Evolutionary conservation across 2,329 filamentous ascomycete species (phyloP).

Genomic region (Dothiorella sarmentorum): DNA sequence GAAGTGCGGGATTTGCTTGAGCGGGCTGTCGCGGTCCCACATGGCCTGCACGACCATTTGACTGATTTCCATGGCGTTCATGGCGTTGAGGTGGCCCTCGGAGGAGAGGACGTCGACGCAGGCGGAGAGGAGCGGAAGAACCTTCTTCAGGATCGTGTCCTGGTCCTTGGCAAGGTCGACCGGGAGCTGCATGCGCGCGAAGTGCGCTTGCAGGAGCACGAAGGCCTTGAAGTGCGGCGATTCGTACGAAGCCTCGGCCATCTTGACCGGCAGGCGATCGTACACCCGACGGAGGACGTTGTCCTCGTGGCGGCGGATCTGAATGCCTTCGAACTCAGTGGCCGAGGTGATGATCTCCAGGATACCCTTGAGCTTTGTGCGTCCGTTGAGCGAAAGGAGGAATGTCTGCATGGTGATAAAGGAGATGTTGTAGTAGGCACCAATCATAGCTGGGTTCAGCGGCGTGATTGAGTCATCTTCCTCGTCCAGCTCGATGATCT

Average conservation of each 20-base stretch:
- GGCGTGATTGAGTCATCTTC: constrained; percentile 81
- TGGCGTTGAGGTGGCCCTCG: constrained; percentile 92
- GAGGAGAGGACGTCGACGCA: constrained; percentile 94
- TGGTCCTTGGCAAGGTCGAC: constrained; percentile 96
- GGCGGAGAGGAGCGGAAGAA: constrained; percentile 83
- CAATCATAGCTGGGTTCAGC: constrained; percentile 95
- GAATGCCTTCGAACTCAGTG: constrained; percentile 92
- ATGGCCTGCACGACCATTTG: constrained; percentile 99
- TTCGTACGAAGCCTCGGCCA: constrained; percentile 79
- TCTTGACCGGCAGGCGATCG: constrained; percentile 91
- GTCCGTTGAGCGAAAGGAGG: constrained; percentile 79
- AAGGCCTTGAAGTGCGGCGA: constrained; percentile 99
- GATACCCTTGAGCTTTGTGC: constrained; percentile 94
- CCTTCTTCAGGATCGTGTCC: constrained; percentile 78
- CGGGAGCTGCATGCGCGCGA: constrained; percentile 93
- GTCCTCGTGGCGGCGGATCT: constrained; percentile 91
- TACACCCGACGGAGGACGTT: constrained; percentile 86
- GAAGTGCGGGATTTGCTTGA: constrained; percentile 98
- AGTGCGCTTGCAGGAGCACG: constrained; percentile 94
- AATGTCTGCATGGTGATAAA: constrained; percentile 99
- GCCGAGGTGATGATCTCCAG: constrained; percentile 96
- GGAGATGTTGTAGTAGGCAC: constrained; percentile 98
- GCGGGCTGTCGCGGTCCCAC: constrained; percentile 96
- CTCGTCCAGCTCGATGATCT: constrained; percentile 93
- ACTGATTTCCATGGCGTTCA: constrained; percentile 98